A percentile compares a stretch with the other conserved stretches of the same genome.
These are phyloP conservation scores for Cladophialophora chaetospira DNA, from an alignment of 2,329 filamentous ascomycete species.

Conservation along the genomic window DNA sequence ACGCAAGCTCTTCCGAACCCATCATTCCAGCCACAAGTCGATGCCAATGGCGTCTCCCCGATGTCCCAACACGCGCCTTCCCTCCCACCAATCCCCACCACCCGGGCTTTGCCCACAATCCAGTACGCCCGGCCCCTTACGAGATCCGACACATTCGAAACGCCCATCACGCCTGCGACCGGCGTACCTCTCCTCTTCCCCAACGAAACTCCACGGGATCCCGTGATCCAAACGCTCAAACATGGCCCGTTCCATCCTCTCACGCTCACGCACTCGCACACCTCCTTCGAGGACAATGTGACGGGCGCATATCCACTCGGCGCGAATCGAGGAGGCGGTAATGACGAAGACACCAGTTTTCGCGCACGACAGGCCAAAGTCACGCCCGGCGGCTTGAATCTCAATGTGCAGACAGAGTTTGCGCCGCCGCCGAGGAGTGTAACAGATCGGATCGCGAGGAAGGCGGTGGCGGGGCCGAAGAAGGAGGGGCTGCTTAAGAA, in stretches of 20 bases:
- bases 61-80: background rate
- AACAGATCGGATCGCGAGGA: background rate
- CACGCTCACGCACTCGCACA: background rate
- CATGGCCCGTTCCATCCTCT: background rate
- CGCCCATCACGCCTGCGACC: conserved; percentile 20
- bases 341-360: conserved; percentile 4
- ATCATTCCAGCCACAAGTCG: background rate
- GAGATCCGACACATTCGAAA: conserved; percentile 12
- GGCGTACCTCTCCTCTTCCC: conserved; percentile 17
- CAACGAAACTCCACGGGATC: background rate
- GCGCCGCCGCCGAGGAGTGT: conserved; percentile 14
- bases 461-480: conserved; percentile 11
- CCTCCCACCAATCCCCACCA: background rate
- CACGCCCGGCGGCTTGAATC: background rate
- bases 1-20: background rate
- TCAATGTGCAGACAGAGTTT: conserved; percentile 27
- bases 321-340: background rate
- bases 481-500: conserved; percentile 23
- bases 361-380: conserved; percentile 1
- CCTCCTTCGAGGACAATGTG: background rate
- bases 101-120: background rate
- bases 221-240: background rate
- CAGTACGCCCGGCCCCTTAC: conserved; percentile 18
- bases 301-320: conserved; percentile 4
- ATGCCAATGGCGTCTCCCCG: background rate